Evolutionary conservation across 1,284 basidiomycete genomes (phyloP), one percentile per base, ranked within the genome.

Genomic region (Trametes polyzona): DNA sequence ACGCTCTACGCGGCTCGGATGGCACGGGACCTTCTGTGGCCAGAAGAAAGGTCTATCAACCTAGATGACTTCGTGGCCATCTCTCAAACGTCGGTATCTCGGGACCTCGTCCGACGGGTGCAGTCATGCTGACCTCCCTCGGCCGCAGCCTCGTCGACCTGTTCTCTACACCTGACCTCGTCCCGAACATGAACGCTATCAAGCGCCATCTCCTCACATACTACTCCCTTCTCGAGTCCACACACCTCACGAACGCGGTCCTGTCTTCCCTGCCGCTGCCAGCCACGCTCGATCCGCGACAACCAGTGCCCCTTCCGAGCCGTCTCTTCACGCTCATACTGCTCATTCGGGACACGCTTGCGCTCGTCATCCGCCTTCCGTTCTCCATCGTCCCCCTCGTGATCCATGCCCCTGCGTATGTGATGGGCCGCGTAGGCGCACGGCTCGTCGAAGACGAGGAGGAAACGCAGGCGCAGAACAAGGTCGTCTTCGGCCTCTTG

Each of bases 401-500:
- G 49, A 78, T 95, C 46, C 92, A 97, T 71, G 67, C 86, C 24
- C 95, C 95, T 0, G 84, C 92, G 42, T 97, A 97, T 73, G 73
- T 87, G 56, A 86, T 95, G 76, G 88, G 86, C 12, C 78, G 86
- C 27, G 68, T 89, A 44, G 93, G 91, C 43, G 91, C 89, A 4
- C 76, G 81, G 40, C 75, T 95, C 32, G 90, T 83, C 17, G 85
- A 93, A 68, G 86, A 95, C 64, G 95, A 98, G 72, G 91, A 93
- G 69, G 95, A 96, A 73, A 90, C 92, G 4, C 91, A 93, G 73
- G 95, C 94, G 33, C 93, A 96, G 77, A 95, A 90, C 76, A 96
- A 97, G 77, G 85, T 96, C 39, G 86, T 91, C 12, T 87, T 95
- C 63, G 92, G 93, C 1, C 71, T 96, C 23, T 67, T 95, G 44